Evolutionary conservation across 1,284 basidiomycete species (phyloP).

Genomic region (Uromyces viciae-fabae): DNA sequence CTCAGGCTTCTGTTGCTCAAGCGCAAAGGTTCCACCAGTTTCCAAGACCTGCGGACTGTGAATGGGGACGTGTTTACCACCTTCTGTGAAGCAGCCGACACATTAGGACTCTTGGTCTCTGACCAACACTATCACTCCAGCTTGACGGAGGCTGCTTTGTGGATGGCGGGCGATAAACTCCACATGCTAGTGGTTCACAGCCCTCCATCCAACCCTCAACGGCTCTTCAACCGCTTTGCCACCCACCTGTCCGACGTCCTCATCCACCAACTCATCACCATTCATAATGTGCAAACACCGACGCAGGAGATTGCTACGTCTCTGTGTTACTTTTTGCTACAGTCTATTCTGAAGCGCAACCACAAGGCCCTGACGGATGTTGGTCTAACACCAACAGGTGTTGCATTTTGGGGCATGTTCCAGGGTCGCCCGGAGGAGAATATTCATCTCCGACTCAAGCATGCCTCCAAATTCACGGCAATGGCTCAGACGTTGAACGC

Average conservation of each 20-base stretch:
- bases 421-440: too few species aligned
- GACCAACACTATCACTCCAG: not conserved
- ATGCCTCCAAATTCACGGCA: too few species aligned
- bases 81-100: constrained; percentile 4
- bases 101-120: not conserved
- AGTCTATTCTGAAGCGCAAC: not conserved
- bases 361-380: not conserved
- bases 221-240: not conserved
- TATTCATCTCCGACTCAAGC: too few species aligned
- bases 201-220: not conserved
- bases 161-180: not conserved
- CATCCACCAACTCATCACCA: not conserved
- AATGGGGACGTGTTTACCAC: not conserved
- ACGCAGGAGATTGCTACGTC: not conserved
- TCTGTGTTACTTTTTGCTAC: not conserved
- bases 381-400: not conserved
- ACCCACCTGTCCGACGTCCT: not conserved
- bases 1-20: not conserved
- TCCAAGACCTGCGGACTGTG: not conserved
- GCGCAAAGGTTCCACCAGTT: not conserved
- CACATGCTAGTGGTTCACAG: too few species aligned
- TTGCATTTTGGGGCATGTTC: not conserved
- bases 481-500: too few species aligned
- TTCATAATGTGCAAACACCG: not conserved
- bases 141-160: not conserved